Evolutionary conservation across 768 basidiomycete species (phyloP).

Genomic region (Chalciporus sphaerocephalus): DNA sequence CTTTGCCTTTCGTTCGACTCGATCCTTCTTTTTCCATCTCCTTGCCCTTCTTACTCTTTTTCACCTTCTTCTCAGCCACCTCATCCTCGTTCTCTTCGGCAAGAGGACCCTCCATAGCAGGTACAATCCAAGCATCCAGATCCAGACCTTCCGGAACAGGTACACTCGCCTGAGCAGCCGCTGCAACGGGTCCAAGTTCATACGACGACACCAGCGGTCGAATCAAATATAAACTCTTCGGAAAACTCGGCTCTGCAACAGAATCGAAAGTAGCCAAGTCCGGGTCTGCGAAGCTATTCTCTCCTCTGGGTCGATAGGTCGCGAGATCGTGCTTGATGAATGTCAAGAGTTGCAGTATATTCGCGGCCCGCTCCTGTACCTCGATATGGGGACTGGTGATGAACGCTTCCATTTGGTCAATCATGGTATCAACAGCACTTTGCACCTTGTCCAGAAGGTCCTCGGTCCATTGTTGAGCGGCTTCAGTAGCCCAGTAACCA

Average conservation of each 20-base stretch:
- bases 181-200: constrained; percentile 82
- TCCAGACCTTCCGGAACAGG: constrained; percentile 80
- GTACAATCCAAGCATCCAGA: constrained; percentile 81
- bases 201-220: constrained; percentile 71
- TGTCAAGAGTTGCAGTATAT: constrained; percentile 66
- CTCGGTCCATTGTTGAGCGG: constrained; percentile 74
- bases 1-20: constrained; percentile 28
- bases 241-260: constrained; percentile 51
- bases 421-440: constrained; percentile 56
- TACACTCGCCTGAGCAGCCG: constrained; percentile 75
- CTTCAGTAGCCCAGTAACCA: constrained; percentile 74
- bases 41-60: constrained; percentile 43
- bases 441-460: constrained; percentile 64
- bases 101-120: constrained; percentile 41
- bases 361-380: constrained; percentile 94
- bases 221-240: constrained; percentile 86
- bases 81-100: constrained; percentile 31
- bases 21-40: constrained; percentile 44
- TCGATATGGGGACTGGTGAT: constrained; percentile 68
- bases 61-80: constrained; percentile 39
- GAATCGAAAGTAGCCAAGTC: constrained; percentile 38
- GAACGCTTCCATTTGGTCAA: constrained; percentile 56
- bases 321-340: constrained; percentile 74
- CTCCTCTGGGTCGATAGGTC: constrained; percentile 43
- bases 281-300: constrained; percentile 34